A percentile compares a stretch with the other conserved stretches of the same genome.
Evolutionary conservation across 2,329 filamentous ascomycete species (phyloP).

Genomic region (Epichloe gansuensis): DNA sequence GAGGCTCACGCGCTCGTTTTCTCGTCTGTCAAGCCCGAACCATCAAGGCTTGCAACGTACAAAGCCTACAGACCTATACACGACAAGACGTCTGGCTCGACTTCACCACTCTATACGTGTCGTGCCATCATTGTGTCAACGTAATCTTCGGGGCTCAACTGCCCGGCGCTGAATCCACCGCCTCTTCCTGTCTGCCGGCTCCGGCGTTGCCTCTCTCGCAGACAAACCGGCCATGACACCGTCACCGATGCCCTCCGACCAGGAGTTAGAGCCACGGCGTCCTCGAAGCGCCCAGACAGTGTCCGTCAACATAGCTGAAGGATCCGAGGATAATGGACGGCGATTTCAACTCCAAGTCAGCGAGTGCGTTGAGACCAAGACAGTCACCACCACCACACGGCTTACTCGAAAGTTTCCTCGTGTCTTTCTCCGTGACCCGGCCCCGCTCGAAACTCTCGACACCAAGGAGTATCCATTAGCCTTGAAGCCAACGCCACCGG

Average conservation of each 20-base stretch:
- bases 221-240: slow-evolving; percentile 23
- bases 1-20: slow-evolving; percentile 9
- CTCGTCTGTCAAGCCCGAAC: neutral
- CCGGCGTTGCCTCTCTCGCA: slow-evolving; percentile 5
- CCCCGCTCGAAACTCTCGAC: slow-evolving; percentile 61
- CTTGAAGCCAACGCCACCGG: slow-evolving; percentile 65
- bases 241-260: slow-evolving; percentile 21
- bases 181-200: slow-evolving; percentile 6
- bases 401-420: slow-evolving; percentile 77
- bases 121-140: neutral
- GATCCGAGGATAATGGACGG: slow-evolving; percentile 21
- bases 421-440: slow-evolving; percentile 64
- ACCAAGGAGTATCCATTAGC: slow-evolving; percentile 85
- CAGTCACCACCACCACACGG: slow-evolving; percentile 82
- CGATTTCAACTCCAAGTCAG: slow-evolving; percentile 45
- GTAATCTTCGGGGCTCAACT: neutral
- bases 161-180: slow-evolving; percentile 1
- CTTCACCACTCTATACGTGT: neutral
- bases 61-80: neutral
- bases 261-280: slow-evolving; percentile 25
- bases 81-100: neutral
- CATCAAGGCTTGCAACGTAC: slow-evolving; percentile 1
- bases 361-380: slow-evolving; percentile 56
- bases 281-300: slow-evolving; percentile 27
- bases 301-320: slow-evolving; percentile 35